These are phyloP conservation scores for Lentinula novae-zelandiae DNA, from an alignment of 1,284 basidiomycete genomes.

Conservation along the genomic window DNA sequence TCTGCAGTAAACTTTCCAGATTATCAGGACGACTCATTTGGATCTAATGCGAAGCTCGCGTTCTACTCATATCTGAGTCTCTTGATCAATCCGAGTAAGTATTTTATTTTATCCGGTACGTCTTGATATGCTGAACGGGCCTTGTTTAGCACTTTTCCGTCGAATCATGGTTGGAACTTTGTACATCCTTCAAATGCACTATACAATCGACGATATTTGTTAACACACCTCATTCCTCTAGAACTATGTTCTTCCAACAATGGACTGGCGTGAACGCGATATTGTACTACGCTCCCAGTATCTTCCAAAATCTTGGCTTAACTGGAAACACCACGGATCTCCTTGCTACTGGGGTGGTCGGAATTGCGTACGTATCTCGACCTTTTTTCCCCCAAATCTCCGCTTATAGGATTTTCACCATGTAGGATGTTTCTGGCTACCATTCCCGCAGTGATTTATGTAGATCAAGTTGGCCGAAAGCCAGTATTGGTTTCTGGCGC, in stretches of 20 bases:
- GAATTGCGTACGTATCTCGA: conserved; percentile 56
- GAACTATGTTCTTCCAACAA: conserved; percentile 75
- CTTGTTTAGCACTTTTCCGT: conserved; percentile 44
- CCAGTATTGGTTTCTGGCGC: conserved; percentile 68
- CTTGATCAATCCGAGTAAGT: conserved; percentile 45
- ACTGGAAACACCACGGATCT: conserved; percentile 43
- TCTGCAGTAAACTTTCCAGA: conserved; percentile 54
- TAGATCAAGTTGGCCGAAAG: conserved; percentile 68
- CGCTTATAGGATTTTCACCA: neutral
- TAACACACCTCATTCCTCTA: conserved; percentile 18
- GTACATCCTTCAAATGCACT: conserved; percentile 26
- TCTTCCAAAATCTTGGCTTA: conserved; percentile 57
- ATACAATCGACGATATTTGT: neutral
- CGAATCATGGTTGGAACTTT: conserved; percentile 58
- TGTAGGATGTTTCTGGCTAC: conserved; percentile 72
- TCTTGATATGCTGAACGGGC: neutral
- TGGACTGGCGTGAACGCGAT: conserved; percentile 67
- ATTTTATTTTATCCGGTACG: neutral
- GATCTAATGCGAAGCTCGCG: conserved; percentile 60
- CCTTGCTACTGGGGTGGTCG: conserved; percentile 77
- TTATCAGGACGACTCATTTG: conserved; percentile 57
- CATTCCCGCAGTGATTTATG: conserved; percentile 69
- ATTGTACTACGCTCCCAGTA: conserved; percentile 66
- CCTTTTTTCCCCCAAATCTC: neutral
- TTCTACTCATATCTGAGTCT: conserved; percentile 55